These are phyloP conservation scores for Zelonia costaricensis DNA, from an alignment of 208 protist genomes.

Conservation along the genomic window DNA sequence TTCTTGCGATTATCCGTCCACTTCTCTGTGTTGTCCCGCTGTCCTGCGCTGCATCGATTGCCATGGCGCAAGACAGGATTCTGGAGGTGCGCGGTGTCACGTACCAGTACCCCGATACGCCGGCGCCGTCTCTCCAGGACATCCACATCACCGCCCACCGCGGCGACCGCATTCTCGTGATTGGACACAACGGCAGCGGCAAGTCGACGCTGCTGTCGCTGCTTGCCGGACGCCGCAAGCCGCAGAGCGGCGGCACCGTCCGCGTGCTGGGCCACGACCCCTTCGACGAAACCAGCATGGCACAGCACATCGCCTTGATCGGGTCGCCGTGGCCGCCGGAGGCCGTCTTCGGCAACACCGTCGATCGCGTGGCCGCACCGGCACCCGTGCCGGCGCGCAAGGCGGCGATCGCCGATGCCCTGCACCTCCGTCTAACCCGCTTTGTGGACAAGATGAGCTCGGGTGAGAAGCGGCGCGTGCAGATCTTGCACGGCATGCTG, in stretches of 20 bases:
- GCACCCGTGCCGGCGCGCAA: slow-evolving; percentile 32
- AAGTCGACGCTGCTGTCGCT: slow-evolving; percentile 96
- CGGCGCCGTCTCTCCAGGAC: slow-evolving; percentile 15
- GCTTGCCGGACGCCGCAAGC: slow-evolving; percentile 76
- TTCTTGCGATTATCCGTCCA: background rate
- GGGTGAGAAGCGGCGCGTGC: slow-evolving; percentile 68
- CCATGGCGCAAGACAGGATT: slow-evolving; percentile 14
- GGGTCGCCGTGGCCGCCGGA: slow-evolving; percentile 73
- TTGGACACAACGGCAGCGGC: slow-evolving; percentile 96
- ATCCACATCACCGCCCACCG: slow-evolving; percentile 40
- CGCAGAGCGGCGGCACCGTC: slow-evolving; percentile 44
- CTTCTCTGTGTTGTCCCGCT: background rate
- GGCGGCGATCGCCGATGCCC: slow-evolving; percentile 31
- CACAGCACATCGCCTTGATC: slow-evolving; percentile 52
- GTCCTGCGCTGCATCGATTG: too few relatives aligned
- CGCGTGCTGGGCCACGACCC: slow-evolving; percentile 60
- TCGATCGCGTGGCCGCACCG: slow-evolving; percentile 55
- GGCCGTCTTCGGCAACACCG: slow-evolving; percentile 77
- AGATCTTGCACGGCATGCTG: slow-evolving; percentile 75
- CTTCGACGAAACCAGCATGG: slow-evolving; percentile 82
- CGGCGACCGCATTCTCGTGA: slow-evolving; percentile 89
- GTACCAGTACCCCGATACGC: slow-evolving; percentile 51
- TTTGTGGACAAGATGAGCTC: slow-evolving; percentile 69
- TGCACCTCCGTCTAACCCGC: slow-evolving; percentile 50
- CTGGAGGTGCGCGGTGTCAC: slow-evolving; percentile 32